phyloP scores from a whole-genome alignment of 2,329 filamentous ascomycete genomes.

The Ramularia endophylla region DNA sequence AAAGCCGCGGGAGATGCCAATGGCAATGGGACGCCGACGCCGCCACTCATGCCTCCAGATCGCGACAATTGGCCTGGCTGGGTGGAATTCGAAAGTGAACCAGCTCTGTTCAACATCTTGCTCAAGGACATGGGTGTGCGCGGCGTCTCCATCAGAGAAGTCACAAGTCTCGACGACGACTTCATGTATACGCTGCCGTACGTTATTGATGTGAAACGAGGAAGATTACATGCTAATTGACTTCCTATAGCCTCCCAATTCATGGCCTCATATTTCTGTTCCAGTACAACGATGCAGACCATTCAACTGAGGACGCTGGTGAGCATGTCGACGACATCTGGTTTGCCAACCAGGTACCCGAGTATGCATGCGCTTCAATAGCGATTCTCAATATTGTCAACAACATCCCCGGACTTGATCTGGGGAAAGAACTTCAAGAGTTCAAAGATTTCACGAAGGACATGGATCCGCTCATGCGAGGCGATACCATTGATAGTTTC shows the following conservation, averaged over 20 bases:
- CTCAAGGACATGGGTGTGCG: slow-evolving; percentile 69
- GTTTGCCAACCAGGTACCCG: slow-evolving; percentile 90
- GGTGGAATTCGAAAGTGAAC: slow-evolving; percentile 85
- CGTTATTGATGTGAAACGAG: background rate
- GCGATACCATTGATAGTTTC: slow-evolving; percentile 68
- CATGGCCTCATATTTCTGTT: slow-evolving; percentile 89
- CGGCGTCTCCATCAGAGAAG: too few species aligned
- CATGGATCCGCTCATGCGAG: slow-evolving; percentile 67
- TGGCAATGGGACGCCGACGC: slow-evolving; percentile 14
- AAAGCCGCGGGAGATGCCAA: slow-evolving; percentile 10
- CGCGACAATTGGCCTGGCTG: slow-evolving; percentile 62
- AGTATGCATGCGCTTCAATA: slow-evolving; percentile 87
- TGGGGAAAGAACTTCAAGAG: slow-evolving; percentile 62
- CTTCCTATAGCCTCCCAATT: slow-evolving; percentile 56
- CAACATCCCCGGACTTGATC: slow-evolving; percentile 61
- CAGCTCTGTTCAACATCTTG: slow-evolving; percentile 83
- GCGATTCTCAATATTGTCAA: slow-evolving; percentile 91
- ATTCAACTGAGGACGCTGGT: slow-evolving; percentile 43
- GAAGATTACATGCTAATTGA: slow-evolving; percentile 39
- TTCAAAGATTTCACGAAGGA: slow-evolving; percentile 69
- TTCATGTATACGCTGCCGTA: slow-evolving; percentile 54
- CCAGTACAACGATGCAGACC: slow-evolving; percentile 50
- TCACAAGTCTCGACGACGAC: slow-evolving; percentile 48
- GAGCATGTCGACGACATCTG: slow-evolving; percentile 60
- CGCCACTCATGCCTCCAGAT: slow-evolving; percentile 39